phyloP scores from a whole-genome alignment of 1,139 yeast genomes.

The Tardiomyces depauwii region DNA sequence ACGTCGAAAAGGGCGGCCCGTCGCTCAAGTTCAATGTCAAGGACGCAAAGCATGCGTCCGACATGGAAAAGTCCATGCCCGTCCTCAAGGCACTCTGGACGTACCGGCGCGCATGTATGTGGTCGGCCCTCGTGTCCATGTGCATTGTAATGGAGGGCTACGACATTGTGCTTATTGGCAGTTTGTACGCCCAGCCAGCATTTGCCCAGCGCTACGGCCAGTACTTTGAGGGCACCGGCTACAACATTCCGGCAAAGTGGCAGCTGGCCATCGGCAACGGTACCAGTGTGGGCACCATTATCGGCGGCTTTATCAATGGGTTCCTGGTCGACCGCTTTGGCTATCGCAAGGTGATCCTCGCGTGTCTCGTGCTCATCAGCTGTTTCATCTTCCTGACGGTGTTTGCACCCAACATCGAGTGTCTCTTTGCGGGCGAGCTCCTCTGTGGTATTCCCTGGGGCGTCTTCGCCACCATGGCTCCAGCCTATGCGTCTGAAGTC shows the following conservation, averaged over 20 bases:
- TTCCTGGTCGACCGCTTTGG: constrained; percentile 31
- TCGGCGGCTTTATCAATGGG: constrained; percentile 33
- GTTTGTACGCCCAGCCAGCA: constrained; percentile 34
- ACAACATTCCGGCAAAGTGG: constrained; percentile 33
- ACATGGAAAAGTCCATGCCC: constrained; percentile 25
- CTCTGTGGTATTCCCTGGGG: constrained; percentile 38
- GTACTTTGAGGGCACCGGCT: constrained; percentile 6
- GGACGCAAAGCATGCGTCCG: constrained; percentile 1
- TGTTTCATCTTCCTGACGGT: constrained; percentile 33
- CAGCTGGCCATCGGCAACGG: constrained; percentile 34
- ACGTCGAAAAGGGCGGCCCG: constrained; percentile 1
- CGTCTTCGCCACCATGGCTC: constrained; percentile 33
- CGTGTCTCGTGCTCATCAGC: constrained; percentile 21
- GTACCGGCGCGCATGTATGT: constrained; percentile 30
- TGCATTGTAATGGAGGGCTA: constrained; percentile 39
- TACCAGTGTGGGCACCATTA: constrained; percentile 24
- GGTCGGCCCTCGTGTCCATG: constrained; percentile 34
- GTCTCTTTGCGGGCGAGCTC: constrained; percentile 34
- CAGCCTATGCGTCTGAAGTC: constrained; percentile 37
- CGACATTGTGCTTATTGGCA: constrained; percentile 28
- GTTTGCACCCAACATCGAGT: constrained; percentile 30
- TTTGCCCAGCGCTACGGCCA: constrained; percentile 32
- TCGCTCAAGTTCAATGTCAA: not conserved
- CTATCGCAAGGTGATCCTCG: constrained; percentile 29
- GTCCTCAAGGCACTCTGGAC: constrained; percentile 31